These are phyloP conservation scores for Stereocaulon alpinum DNA, from an alignment of 495 filamentous ascomycete genomes.

Conservation along the genomic window DNA sequence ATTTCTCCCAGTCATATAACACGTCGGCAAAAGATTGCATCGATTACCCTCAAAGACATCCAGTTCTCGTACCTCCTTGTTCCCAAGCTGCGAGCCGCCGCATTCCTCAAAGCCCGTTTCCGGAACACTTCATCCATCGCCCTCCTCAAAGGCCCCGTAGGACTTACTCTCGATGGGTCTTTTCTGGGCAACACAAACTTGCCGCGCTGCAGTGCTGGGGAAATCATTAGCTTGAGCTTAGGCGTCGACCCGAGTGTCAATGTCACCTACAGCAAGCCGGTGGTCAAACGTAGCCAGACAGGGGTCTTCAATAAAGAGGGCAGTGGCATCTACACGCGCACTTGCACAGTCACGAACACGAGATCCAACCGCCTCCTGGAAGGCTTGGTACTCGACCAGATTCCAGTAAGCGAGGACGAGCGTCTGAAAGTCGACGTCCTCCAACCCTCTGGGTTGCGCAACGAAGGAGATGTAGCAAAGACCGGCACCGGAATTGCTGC, in stretches of 20 bases:
- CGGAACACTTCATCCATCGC: slow-evolving; percentile 48
- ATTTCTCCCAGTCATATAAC: slow-evolving; percentile 31
- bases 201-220: slow-evolving; percentile 49
- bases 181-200: slow-evolving; percentile 54
- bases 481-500: slow-evolving; percentile 24
- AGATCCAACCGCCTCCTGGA: slow-evolving; percentile 37
- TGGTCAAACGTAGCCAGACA: slow-evolving; percentile 40
- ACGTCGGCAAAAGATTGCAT: slow-evolving; percentile 37
- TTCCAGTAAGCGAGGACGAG: slow-evolving; percentile 59
- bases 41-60: slow-evolving; percentile 30
- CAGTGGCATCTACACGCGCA: slow-evolving; percentile 46
- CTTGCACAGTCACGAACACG: slow-evolving; percentile 49
- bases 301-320: slow-evolving; percentile 49
- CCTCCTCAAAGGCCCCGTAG: slow-evolving; percentile 48
- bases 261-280: slow-evolving; percentile 53
- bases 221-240: slow-evolving; percentile 48
- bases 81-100: slow-evolving; percentile 54
- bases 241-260: slow-evolving; percentile 56
- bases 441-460: slow-evolving; percentile 40
- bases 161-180: slow-evolving; percentile 57
- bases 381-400: slow-evolving; percentile 52
- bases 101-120: slow-evolving; percentile 55
- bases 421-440: slow-evolving; percentile 43
- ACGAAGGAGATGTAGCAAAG: slow-evolving; percentile 32
- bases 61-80: slow-evolving; percentile 44